phyloP scores from a whole-genome alignment of 768 basidiomycete genomes.

The Lyophyllum shimeji region DNA sequence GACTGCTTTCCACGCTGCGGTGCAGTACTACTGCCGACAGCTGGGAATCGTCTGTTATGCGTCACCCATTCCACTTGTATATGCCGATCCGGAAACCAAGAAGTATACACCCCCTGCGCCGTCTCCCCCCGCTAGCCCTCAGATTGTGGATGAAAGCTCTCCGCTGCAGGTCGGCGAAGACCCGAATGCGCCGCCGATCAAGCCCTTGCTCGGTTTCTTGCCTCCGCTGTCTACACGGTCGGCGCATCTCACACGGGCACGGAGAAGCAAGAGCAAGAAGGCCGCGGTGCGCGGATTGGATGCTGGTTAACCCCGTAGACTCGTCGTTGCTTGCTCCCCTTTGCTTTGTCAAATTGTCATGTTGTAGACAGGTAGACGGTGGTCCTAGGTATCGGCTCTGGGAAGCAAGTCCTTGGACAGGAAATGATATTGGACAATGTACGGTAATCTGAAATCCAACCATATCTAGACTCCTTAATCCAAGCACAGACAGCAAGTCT shows the following conservation, averaged over 20 bases:
- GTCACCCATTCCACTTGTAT: conserved; percentile 61
- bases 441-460: no score
- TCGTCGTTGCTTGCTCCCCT: background rate
- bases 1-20: conserved; percentile 80
- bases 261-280: conserved; percentile 44
- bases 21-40: conserved; percentile 68
- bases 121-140: conserved; percentile 11
- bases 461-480: no score
- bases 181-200: conserved; percentile 27
- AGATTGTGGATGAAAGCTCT: conserved; percentile 14
- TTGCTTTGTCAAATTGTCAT: background rate
- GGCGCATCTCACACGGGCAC: conserved; percentile 30
- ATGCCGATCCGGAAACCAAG: conserved; percentile 32
- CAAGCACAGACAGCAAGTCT: no score
- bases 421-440: no score
- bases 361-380: background rate
- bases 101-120: conserved; percentile 17
- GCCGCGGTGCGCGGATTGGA: conserved; percentile 37
- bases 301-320: conserved; percentile 2
- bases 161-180: conserved; percentile 24
- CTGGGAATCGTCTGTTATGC: conserved; percentile 64
- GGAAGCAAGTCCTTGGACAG: no score
- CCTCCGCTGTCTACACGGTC: conserved; percentile 39
- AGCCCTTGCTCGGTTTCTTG: conserved; percentile 45
- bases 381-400: no score